Conservation (phyloP, 2,329 filamentous ascomycete species). For the Cordyceps tenuipes region DNA sequence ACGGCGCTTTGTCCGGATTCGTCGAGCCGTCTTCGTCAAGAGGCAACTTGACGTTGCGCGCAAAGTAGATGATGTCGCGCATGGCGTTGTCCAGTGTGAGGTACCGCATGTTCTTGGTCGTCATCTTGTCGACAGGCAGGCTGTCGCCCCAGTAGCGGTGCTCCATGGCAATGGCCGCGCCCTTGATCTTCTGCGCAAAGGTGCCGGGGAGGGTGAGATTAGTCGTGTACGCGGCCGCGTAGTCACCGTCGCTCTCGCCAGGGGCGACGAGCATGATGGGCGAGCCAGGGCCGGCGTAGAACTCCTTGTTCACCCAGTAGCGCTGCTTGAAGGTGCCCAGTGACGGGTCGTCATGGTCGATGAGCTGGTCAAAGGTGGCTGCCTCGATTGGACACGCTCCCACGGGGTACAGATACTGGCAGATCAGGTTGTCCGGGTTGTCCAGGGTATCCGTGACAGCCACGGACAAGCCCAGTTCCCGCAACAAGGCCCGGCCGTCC, state of each 20-base stretch:
- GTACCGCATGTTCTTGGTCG: conserved; percentile 61
- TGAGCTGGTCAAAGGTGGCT: conserved; percentile 41
- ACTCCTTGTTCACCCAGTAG: conserved; percentile 71
- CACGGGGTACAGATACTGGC: conserved; percentile 1
- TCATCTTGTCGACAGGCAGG: conserved; percentile 56
- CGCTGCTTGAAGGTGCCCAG: conserved; percentile 57
- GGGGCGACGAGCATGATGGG: conserved; percentile 61
- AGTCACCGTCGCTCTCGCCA: conserved; percentile 56
- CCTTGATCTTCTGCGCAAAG: conserved; percentile 57
- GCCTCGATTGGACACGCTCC: conserved; percentile 2
- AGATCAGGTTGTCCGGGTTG: no score
- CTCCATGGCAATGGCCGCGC: conserved; percentile 71
- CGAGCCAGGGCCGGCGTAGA: conserved; percentile 67
- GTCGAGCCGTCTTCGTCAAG: conserved; percentile 57
- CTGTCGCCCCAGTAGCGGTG: conserved; percentile 28
- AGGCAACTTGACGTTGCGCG: conserved; percentile 57
- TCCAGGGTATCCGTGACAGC: background rate
- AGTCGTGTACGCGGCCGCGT: conserved; percentile 56
- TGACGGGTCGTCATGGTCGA: conserved; percentile 48
- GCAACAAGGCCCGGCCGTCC: background rate
- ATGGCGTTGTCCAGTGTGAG: conserved; percentile 71
- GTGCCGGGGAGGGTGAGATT: conserved; percentile 62
- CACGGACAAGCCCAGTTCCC: background rate
- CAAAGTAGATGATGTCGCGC: conserved; percentile 70
- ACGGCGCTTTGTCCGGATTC: conserved; percentile 56